phyloP scores from a whole-genome alignment of 1,284 basidiomycete species.

The Rhodofomes roseus region DNA sequence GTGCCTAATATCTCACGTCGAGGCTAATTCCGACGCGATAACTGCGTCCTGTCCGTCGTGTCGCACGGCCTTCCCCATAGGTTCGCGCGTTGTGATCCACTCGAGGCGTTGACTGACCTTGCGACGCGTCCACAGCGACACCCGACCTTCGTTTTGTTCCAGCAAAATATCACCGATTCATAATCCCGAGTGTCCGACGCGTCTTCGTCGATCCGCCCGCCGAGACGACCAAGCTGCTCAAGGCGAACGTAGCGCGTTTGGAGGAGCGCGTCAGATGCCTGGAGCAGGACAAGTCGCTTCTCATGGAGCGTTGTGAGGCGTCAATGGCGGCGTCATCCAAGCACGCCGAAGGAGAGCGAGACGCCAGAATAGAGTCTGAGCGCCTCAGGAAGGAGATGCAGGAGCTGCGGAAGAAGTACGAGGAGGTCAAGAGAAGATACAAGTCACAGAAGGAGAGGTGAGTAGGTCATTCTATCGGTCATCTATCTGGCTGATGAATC shows the following conservation, averaged over 20 bases:
- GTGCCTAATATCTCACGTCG: conserved; percentile 48
- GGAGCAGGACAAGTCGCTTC: conserved; percentile 35
- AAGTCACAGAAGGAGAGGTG: conserved; percentile 20
- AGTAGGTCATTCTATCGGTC: conserved; percentile 6
- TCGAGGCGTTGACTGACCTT: not conserved
- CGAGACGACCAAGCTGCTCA: conserved; percentile 18
- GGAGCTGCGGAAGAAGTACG: conserved; percentile 30
- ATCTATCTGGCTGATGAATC: not conserved
- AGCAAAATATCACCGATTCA: conserved; percentile 54
- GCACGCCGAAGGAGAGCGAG: conserved; percentile 33
- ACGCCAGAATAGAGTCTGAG: conserved; percentile 26
- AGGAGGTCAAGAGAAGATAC: conserved; percentile 24
- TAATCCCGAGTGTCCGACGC: conserved; percentile 51
- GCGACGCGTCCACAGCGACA: conserved; percentile 21
- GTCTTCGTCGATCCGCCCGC: conserved; percentile 44
- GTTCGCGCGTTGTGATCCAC: conserved; percentile 29
- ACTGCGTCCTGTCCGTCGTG: conserved; percentile 55
- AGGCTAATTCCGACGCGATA: conserved; percentile 36
- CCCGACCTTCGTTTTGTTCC: conserved; percentile 52
- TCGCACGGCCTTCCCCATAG: conserved; percentile 48
- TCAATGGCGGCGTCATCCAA: conserved; percentile 28
- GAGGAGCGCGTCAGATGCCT: conserved; percentile 34
- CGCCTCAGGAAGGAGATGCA: conserved; percentile 24
- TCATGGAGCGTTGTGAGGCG: conserved; percentile 38
- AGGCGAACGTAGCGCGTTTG: conserved; percentile 28